Evolutionary conservation across 495 filamentous ascomycete species (phyloP).

Genomic region (Usnea hakonensis): DNA sequence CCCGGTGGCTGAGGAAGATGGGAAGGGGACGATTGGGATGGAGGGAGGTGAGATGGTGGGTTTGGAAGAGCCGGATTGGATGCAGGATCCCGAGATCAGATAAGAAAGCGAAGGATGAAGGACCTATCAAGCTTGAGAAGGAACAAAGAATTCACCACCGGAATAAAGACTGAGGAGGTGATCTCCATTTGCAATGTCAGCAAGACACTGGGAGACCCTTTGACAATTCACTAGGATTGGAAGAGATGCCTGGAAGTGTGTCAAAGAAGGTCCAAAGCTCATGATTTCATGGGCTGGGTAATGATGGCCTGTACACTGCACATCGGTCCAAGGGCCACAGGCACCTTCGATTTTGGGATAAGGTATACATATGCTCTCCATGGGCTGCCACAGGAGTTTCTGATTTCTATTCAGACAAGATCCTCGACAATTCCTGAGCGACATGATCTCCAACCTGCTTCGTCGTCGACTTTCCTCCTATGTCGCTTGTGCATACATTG

Average conservation of each 20-base stretch:
- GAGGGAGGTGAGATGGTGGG: conserved; percentile 6
- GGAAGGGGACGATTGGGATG: not conserved
- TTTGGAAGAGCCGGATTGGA: conserved; percentile 38
- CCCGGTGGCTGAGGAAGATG: conserved; percentile 11
- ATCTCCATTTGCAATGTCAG: not conserved
- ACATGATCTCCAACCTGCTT: conserved; percentile 78
- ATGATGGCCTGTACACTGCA: not conserved
- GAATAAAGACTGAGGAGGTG: not conserved
- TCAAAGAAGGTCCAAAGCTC: not conserved
- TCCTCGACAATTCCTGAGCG: conserved; percentile 55
- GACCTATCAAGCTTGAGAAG: no score
- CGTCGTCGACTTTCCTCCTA: conserved; percentile 66
- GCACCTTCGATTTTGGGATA: not conserved
- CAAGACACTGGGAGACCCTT: not conserved
- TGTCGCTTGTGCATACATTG: conserved; percentile 67
- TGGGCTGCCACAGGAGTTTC: conserved; percentile 9
- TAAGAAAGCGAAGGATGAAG: conserved; percentile 20
- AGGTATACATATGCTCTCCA: not conserved
- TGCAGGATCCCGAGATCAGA: conserved; percentile 51
- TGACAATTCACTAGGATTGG: not conserved
- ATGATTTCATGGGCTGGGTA: not conserved
- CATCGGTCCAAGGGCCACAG: not conserved
- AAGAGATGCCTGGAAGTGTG: not conserved
- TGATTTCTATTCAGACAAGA: conserved; percentile 31
- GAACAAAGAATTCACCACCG: not conserved